Evolutionary conservation across 352 stramenopile genomes (phyloP).

Genomic region (Phytophthora syringae): DNA sequence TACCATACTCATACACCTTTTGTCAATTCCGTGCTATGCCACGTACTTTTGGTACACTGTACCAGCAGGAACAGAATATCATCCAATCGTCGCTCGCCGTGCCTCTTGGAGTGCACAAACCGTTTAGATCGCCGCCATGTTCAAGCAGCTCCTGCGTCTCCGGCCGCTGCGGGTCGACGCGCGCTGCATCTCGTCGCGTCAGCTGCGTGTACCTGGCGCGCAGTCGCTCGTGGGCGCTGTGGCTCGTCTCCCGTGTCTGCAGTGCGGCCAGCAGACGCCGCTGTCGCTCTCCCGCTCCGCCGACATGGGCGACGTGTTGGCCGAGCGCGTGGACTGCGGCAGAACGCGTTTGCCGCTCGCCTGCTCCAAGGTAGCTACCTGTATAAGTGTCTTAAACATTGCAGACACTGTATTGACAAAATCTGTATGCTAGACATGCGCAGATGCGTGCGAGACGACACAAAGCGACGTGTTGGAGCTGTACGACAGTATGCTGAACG

Average conservation of each 20-base stretch:
- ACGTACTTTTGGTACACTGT: slow-evolving; percentile 10
- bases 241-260: slow-evolving; percentile 53
- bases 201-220: slow-evolving; percentile 20
- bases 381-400: background rate
- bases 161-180: slow-evolving; percentile 10
- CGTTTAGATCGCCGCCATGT: slow-evolving; percentile 24
- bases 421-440: slow-evolving; percentile 38
- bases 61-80: background rate
- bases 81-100: background rate
- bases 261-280: slow-evolving; percentile 39
- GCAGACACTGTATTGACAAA: slow-evolving; percentile 1
- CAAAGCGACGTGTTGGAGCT: slow-evolving; percentile 37
- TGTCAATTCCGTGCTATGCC: background rate
- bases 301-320: slow-evolving; percentile 31
- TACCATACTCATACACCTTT: slow-evolving; percentile 11
- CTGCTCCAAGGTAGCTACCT: slow-evolving; percentile 46
- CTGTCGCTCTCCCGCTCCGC: slow-evolving; percentile 25
- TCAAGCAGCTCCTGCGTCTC: slow-evolving; percentile 24
- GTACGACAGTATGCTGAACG: slow-evolving; percentile 53
- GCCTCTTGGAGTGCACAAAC: too few relatives aligned
- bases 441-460: slow-evolving; percentile 29
- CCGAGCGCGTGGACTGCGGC: slow-evolving; percentile 38
- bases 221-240: slow-evolving; percentile 44
- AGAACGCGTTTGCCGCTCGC: slow-evolving; percentile 49
- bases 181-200: slow-evolving; percentile 18